Conservation (phyloP, 371 early-diverging fungal species). For the Mucor irregularis region DNA sequence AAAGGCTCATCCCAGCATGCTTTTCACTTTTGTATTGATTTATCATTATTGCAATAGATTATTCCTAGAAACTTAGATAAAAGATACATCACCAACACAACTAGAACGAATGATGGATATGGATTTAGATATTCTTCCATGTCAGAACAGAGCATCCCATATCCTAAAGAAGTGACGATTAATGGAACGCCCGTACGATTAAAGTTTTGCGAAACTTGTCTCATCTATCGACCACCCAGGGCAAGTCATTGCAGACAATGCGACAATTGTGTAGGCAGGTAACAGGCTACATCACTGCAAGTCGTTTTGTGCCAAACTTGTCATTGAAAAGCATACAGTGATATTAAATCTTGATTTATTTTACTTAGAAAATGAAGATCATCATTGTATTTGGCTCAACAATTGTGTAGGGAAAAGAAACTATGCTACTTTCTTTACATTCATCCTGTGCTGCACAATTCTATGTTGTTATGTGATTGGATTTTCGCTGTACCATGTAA, state of each 20-base stretch:
- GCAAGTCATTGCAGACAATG: constrained; percentile 89
- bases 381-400: constrained; percentile 95
- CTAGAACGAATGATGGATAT: neutral
- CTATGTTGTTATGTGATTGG: constrained; percentile 61
- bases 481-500: constrained; percentile 59
- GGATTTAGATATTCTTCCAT: constrained; percentile 20
- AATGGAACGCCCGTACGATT: constrained; percentile 63
- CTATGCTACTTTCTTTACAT: constrained; percentile 83
- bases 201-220: constrained; percentile 91
- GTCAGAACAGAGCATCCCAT: constrained; percentile 33
- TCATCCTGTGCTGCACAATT: constrained; percentile 59
- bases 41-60: constrained; percentile 31
- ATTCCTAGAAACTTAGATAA: constrained; percentile 73
- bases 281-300: neutral
- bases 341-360: neutral
- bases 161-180: constrained; percentile 60
- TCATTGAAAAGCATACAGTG: too few species aligned
- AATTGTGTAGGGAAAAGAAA: constrained; percentile 94
- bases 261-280: constrained; percentile 86
- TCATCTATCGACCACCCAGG: constrained; percentile 89
- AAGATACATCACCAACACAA: neutral
- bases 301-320: neutral
- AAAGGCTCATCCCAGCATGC: too few species aligned
- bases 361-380: constrained; percentile 72
- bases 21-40: neutral